Evolutionary conservation across 2,329 filamentous ascomycete species (phyloP).

Genomic region (Ambrosiella beaveri): DNA sequence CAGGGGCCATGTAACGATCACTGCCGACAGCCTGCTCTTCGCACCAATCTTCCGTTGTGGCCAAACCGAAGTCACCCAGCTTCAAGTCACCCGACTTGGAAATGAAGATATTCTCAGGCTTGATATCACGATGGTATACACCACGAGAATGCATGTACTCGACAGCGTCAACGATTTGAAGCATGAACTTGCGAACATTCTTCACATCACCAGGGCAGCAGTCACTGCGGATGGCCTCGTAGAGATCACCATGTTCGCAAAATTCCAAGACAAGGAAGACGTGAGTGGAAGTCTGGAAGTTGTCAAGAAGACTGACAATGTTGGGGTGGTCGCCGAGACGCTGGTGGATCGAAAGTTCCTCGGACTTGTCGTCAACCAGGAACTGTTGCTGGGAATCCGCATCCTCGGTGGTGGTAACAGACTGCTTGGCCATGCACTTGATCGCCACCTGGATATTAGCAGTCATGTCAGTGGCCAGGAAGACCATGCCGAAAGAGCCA

Average conservation of each 20-base stretch:
- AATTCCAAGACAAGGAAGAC: conserved; percentile 88
- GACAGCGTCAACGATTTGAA: conserved; percentile 78
- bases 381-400: conserved; percentile 25
- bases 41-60: conserved; percentile 77
- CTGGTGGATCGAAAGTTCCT: conserved; percentile 65
- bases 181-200: conserved; percentile 93
- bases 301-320: conserved; percentile 80
- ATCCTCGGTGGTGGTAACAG: conserved; percentile 34
- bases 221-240: conserved; percentile 84
- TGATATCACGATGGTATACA: conserved; percentile 94
- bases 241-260: conserved; percentile 86
- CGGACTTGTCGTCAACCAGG: conserved; percentile 18
- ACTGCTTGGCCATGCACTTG: conserved; percentile 84
- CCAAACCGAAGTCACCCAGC: conserved; percentile 88
- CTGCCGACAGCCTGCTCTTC: conserved; percentile 88
- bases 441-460: conserved; percentile 75
- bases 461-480: conserved; percentile 65
- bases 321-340: conserved; percentile 67
- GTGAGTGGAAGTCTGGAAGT: conserved; percentile 84
- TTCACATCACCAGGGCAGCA: conserved; percentile 85
- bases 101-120: conserved; percentile 97
- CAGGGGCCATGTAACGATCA: conserved; percentile 97
- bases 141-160: conserved; percentile 81
- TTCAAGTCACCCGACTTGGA: conserved; percentile 78
- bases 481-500: conserved; percentile 98